Evolutionary conservation across 192 early-diverging fungal genomes (phyloP).

Genomic region (Backusella tuberculispora): DNA sequence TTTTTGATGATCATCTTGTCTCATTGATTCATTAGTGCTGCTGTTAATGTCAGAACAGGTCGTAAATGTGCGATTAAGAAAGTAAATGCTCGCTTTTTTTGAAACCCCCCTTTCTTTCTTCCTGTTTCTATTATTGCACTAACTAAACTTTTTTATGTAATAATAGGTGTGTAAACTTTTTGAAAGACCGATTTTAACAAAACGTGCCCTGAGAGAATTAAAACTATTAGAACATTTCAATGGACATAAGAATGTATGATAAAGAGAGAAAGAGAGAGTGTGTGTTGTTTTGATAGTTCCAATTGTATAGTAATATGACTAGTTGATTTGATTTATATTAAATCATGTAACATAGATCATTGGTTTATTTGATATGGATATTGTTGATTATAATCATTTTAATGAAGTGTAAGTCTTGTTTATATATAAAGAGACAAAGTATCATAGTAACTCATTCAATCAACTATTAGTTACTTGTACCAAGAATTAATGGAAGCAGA

Average conservation of each 20-base stretch:
- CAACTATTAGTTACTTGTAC: constrained; percentile 47
- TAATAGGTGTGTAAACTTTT: constrained; percentile 60
- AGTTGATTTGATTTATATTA: no score
- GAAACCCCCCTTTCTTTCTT: background rate
- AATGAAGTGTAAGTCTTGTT: constrained; percentile 65
- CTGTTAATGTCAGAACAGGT: background rate
- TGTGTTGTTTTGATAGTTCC: no score
- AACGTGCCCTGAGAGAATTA: constrained; percentile 92
- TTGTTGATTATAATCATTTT: constrained; percentile 70
- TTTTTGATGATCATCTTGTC: no score
- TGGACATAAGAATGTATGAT: constrained; percentile 88
- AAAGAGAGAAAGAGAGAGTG: background rate
- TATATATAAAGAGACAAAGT: no score
- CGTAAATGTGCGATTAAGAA: constrained; percentile 16
- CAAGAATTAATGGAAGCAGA: constrained; percentile 78
- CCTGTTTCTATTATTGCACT: background rate
- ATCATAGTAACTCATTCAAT: constrained; percentile 19
- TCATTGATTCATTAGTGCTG: constrained; percentile 1
- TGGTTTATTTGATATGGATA: constrained; percentile 77
- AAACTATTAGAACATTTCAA: constrained; percentile 94
- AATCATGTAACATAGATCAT: constrained; percentile 61
- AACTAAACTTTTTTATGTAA: background rate
- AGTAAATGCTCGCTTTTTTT: constrained; percentile 57
- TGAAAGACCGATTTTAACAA: constrained; percentile 90
- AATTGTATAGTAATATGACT: no score